phyloP scores from a whole-genome alignment of 768 basidiomycete genomes.

The Boletus tylopilopsis region DNA sequence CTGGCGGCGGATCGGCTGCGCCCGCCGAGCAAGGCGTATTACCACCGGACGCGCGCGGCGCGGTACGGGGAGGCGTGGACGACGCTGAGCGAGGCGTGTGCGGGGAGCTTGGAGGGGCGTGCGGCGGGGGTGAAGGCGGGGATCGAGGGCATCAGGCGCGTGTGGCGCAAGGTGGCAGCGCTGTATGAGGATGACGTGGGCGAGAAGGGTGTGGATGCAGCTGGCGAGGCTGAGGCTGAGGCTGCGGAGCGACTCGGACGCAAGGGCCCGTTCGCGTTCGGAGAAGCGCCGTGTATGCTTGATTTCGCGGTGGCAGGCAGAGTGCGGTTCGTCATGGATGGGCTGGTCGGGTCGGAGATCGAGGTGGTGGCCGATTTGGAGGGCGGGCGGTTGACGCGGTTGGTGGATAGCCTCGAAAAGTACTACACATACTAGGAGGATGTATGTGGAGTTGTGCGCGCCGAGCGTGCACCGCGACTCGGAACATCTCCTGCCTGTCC shows the following conservation, averaged over 20 bases:
- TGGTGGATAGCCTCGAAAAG: conserved; percentile 17
- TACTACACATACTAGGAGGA: conserved; percentile 13
- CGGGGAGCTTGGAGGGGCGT: conserved; percentile 24
- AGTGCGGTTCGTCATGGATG: conserved; percentile 8
- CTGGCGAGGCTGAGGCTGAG: too few species aligned
- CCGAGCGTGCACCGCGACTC: too few species aligned
- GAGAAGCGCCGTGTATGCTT: conserved; percentile 15
- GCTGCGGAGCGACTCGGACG: too few species aligned
- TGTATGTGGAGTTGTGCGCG: too few species aligned
- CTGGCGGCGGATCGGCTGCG: conserved; percentile 27
- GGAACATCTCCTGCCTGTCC: too few species aligned
- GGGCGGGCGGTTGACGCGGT: conserved; percentile 8
- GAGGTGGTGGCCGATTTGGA: conserved; percentile 4
- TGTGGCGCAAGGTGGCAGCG: conserved; percentile 22
- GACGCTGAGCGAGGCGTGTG: conserved; percentile 17
- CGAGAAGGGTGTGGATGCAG: too few species aligned
- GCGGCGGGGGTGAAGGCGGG: conserved; percentile 20
- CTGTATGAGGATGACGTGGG: conserved; percentile 5
- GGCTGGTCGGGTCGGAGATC: conserved; percentile 10
- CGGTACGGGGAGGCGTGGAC: conserved; percentile 38
- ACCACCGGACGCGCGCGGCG: conserved; percentile 34
- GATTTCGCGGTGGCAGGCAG: conserved; percentile 22
- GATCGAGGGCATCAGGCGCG: conserved; percentile 18
- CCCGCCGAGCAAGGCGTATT: conserved; percentile 36
- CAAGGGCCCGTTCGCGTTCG: conserved; percentile 8